Base-by-base conservation (phyloP, 2,329 filamentous ascomycete genomes). In the Penicillium aurantiogriseum region DNA sequence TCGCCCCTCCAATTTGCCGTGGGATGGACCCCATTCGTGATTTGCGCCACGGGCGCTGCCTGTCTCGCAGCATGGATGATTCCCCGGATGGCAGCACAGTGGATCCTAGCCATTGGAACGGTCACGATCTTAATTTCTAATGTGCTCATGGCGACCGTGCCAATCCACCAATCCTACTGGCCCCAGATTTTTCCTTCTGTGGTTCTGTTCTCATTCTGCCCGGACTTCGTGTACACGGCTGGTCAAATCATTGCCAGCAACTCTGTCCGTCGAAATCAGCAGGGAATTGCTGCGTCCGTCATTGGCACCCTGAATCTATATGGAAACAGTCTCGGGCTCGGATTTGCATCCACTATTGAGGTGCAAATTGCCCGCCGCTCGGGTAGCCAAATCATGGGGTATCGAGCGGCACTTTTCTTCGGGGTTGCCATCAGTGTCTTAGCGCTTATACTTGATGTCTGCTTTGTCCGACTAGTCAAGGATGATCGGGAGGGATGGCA, bases 161-260 rank as follows among this genome's bases (percentile, higher is more conserved):
- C 79, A 0, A 66, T 71, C 6, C 71, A 80, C 2, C 78, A 81
- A 58, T 73, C 66, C 0, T 83, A 74, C 63, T 80, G 77, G 78
- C 70, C 71, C 2, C 69, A 71, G 36, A 47, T 68, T 1, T 83
- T 83, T 49, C 78, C 70, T 0, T 73, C 72, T 2, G 68, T 71
- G 17, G 55, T 76, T 5, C 59, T 76, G 9, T 67, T 71, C 25
- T 58, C 68, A 0, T 74, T 74, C 62, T 80, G 77, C 31, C 79
- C 80, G 0, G 81, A 84, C 57, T 76, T 83, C 2, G 74, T 81
- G 5, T 82, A 78, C 52, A 78, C 80, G 0, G 79, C 79, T 0
- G 80, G 80, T 0, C 80, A 83, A 57, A 80, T 84, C 5, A 81
- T 84, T 53, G 79, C 81, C 0, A 83, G 81, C 53, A 82, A 83